Base-by-base conservation (phyloP, 2,329 filamentous ascomycete species). In the Tolypocladium endophyticum region DNA sequence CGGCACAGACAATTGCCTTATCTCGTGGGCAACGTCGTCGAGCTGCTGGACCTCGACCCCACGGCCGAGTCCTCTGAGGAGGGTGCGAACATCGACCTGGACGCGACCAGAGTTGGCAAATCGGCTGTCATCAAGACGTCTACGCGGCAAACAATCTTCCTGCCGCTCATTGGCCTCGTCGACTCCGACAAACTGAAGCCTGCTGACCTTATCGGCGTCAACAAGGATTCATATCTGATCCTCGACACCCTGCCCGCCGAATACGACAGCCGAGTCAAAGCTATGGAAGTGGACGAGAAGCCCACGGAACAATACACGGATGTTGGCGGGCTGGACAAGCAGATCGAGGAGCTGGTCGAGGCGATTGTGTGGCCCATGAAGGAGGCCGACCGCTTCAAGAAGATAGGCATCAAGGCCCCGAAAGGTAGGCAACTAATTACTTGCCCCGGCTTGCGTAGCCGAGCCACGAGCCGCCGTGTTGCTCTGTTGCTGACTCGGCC, bases 331-430 rank as follows among this genome's bases (percentile, higher is more conserved):
- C 76, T 99, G 69, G 92, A 97, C 77, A 99, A 99, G 79, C 94
- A 99, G 80, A 99, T 99, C 71, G 93, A 97, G 74, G 95, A 99
- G 78, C 83, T 99, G 59, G 92, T 99, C 11, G 94, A 99, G 79
- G 94, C 94, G 59, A 94, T 99, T 56, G 94, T 99, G 36, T 97
- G 93, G 93, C 94, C 94, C 2, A 99, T 99, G 94, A 97, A 97
- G 83, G 93, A 99, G 78, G 92, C 94, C 1, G 95, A 99, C 68
- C 86, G 93, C 25, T 99, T 99, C 81, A 97, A 97, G 84, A 97
- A 97, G 83, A 97, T 99, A 70, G 94, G 94, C 67, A 99, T 99
- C 81, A 99, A 99, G 80, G 93, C 94, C 47, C 94, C 94, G 18
- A 99, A 99, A 79, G 94, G 94, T 97, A 84, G 63, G 45, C 36